Base-by-base conservation (phyloP, 2,329 filamentous ascomycete genomes). In the Pseudopithomyces chartarum region DNA sequence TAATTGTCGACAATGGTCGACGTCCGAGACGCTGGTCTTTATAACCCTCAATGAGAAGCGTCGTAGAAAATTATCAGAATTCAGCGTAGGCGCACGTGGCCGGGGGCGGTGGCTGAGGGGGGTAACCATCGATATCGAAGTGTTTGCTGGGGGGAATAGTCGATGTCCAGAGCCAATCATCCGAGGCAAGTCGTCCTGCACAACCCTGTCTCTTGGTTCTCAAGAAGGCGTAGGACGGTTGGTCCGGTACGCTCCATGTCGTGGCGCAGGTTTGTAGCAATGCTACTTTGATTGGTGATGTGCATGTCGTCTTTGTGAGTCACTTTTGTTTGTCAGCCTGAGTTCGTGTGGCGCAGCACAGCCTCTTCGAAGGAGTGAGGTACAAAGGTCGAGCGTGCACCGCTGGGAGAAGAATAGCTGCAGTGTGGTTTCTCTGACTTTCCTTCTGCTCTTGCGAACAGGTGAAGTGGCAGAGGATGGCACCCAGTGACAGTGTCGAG, bases 111-210 rank as follows among this genome's bases (percentile, higher is more conserved):
- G 47, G 47, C 43, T 45, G 22, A 45, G 43, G 23, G 22, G 46
- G 22, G 22, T 19, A 50, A 48, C 47, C 47, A 40, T 50, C 47
- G 47, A 29, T 50, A 50, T 40, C 22, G 34, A 39, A 23, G 32
- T 11, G 12, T 39, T n/a, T 26, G 19, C 40, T 12, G 47, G 34
- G 12, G 13, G 47, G 47, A 32, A 50, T 50, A 50, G 47, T 50
- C 47, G 47, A 50, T 39, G 47, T 50, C 47, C 22, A 40, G 47
- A 40, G 47, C 47, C 47, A 50, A 40, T 50, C 47, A 50, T 40
- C 34, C 47, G 47, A 40, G 47, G 47, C 36, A 11, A 50, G 47
- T 19, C 15, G 47, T 40, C 34, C 47, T 50, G 34, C 47, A 23
- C 47, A 50, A 50, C 47, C 47, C 47, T 10, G 29, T 50, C 40